Percentiles rank a stretch among this genome's conserved stretches.
phyloP scores from a whole-genome alignment of 768 basidiomycete genomes.

The Kwoniella shandongensis region DNA sequence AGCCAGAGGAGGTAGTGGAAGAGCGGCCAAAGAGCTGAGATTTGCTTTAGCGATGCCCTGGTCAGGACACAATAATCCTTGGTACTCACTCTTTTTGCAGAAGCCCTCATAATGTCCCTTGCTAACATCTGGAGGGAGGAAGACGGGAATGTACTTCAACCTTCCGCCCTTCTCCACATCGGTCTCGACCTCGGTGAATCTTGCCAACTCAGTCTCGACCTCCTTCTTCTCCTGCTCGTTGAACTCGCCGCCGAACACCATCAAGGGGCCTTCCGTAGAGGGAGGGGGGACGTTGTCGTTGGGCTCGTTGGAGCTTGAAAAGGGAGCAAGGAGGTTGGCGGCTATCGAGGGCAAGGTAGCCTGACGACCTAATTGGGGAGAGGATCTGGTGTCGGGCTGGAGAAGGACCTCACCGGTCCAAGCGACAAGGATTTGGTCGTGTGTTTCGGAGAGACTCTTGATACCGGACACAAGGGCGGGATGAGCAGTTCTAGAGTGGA shows the following conservation, averaged over 20 bases:
- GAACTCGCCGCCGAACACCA: slow-evolving; percentile 55
- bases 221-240: slow-evolving; percentile 65
- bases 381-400: slow-evolving; percentile 51
- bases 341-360: slow-evolving; percentile 26
- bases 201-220: slow-evolving; percentile 65
- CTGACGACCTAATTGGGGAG: slow-evolving; percentile 52
- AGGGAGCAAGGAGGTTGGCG: slow-evolving; percentile 17
- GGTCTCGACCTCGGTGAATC: slow-evolving; percentile 61
- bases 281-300: slow-evolving; percentile 7
- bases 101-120: slow-evolving; percentile 96
- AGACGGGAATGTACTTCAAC: slow-evolving; percentile 81
- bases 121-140: slow-evolving; percentile 62
- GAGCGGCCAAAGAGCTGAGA: slow-evolving; percentile 90
- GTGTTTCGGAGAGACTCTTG: slow-evolving; percentile 73
- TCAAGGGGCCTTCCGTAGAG: slow-evolving; percentile 14
- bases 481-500: slow-evolving; percentile 80
- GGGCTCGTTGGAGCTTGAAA: slow-evolving; percentile 1
- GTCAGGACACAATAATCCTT: background rate
- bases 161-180: slow-evolving; percentile 55
- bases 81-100: slow-evolving; percentile 85
- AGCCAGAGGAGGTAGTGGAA: slow-evolving; percentile 99
- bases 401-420: slow-evolving; percentile 86
- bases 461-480: slow-evolving; percentile 94
- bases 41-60: background rate
- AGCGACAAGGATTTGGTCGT: slow-evolving; percentile 88